Evolutionary conservation across 495 filamentous ascomycete genomes (phyloP).

Genomic region (Viridothelium virens): DNA sequence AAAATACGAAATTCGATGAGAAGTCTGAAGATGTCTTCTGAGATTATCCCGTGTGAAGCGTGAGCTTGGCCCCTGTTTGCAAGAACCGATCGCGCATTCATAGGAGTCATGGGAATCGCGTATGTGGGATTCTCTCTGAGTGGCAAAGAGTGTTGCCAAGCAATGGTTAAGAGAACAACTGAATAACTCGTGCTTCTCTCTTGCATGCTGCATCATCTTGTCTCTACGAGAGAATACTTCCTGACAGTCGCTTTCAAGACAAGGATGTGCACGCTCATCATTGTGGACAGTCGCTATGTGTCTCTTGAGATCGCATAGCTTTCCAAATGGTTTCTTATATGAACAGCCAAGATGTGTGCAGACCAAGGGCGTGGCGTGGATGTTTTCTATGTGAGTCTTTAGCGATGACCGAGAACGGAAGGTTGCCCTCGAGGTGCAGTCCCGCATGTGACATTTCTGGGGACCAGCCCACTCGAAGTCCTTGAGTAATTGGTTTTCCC

Average conservation of each 20-base stretch:
- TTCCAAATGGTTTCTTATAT: neutral
- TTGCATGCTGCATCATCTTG: conserved; percentile 14
- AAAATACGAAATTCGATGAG: neutral
- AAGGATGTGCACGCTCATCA: conserved; percentile 1
- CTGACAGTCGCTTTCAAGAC: conserved; percentile 15
- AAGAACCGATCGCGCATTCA: neutral
- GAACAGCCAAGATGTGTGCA: neutral
- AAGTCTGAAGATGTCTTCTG: neutral
- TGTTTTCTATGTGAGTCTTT: conserved; percentile 13
- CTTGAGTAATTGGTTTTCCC: neutral
- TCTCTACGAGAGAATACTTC: conserved; percentile 13
- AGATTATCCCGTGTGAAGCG: neutral
- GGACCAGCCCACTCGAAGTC: conserved; percentile 6
- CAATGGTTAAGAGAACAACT: conserved; percentile 13
- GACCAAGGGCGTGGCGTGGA: neutral
- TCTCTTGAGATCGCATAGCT: neutral
- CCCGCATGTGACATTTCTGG: conserved; percentile 11
- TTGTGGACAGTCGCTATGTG: neutral
- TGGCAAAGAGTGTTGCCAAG: conserved; percentile 11
- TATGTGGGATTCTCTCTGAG: neutral
- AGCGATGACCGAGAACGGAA: conserved; percentile 14
- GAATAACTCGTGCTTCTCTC: conserved; percentile 13
- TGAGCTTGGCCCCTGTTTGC: neutral
- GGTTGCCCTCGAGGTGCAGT: conserved; percentile 14
- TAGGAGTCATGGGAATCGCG: neutral